Evolutionary conservation across 768 basidiomycete species (phyloP), one percentile per base, ranked within the genome.

Genomic region (Gloeostereum incarnatum): DNA sequence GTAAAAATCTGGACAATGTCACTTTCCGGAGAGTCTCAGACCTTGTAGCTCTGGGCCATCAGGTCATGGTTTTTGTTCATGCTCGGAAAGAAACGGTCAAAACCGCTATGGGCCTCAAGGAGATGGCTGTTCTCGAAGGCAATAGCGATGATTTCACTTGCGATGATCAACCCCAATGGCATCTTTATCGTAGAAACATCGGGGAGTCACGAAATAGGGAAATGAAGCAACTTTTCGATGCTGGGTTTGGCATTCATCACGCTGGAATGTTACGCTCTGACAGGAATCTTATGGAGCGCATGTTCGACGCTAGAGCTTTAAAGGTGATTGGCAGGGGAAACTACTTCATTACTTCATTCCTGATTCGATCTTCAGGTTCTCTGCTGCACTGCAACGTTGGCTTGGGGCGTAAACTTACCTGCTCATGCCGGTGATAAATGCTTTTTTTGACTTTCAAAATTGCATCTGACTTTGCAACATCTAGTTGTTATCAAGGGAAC

Each of bases 31-130:
- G 94, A 61, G 91, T 98, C 14, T 73, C 82, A 3, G 83, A 86
- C 23, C 66, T 98, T 5, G 87, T 98, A 20, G 69, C 62, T n/a
- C 74, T 80, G 48, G 96, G 93, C 2, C 96, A 99, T 61, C 96
- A 98, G 57, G 91, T 96, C 43, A 98, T 99, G 93, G 93, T 99
- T 1, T 99, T 99, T 51, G 96, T 99, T 6, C 96, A 99, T 57
- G 90, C 96, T 10, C 75, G 96, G 21, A 98, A 96, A 62, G 96
- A 98, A 53, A 99, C 96, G 0, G 96, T 98, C 37, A 96, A 94
- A 54, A 76, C 87, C 1, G 93, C 93, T 0, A 63, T 78, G 50
- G 75, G 71, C 7, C 67, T 99, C 18, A 77, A 78, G 41, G 96
- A 98, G 44, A 68, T 81, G 40, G 79, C 89, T 3, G 45, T 73